Evolutionary conservation across 2,329 filamentous ascomycete species (phyloP), one percentile per base, ranked within the genome.

Genomic region (Pestalotiopsis sp.): DNA sequence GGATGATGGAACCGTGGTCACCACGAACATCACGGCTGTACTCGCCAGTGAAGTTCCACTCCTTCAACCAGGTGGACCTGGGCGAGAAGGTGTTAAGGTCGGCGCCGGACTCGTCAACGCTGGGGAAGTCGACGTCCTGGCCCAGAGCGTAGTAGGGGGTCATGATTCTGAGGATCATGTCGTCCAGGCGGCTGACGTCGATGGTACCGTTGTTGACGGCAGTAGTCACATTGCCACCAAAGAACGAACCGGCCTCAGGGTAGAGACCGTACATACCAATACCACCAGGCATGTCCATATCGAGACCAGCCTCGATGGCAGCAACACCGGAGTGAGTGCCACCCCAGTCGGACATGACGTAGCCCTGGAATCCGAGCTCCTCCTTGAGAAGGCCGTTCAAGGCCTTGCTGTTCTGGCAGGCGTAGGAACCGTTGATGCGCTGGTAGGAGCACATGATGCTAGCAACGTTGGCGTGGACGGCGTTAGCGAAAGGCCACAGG

Each of bases 351-450:
- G 79, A 81, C 79, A 85, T 77, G 64, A 81, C 73, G 68, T 82
- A 83, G 31, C 82, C 82, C 68, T 84, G 80, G 74, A 86, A 86
- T 13, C 84, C 84, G 4, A 86, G 78, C 72, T 86, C 84, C 3
- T 80, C 80, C 75, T 86, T 86, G 13, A 88, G 76, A 5, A 73
- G 41, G 3, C 70, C 70, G 56, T 72, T 72, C 23, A 72, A 59
- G 17, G 60, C 38, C 75, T 92, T 90, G 49, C 90, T 92, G 82
- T 96, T 96, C 75, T 95, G 91, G 80, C 93, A 96, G 23, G 81
- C 87, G 73, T 94, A 94, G 7, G 90, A 93, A 79, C 93, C 93
- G 82, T 97, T 97, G 79, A 94, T 77, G 75, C 92, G 91, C 75
- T 93, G 90, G 83, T 94, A 94, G 0, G 90, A 89, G 77, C 89